These are phyloP conservation scores for Tritrichomonas foetus DNA, from an alignment of 208 protist species.

Conservation along the genomic window DNA sequence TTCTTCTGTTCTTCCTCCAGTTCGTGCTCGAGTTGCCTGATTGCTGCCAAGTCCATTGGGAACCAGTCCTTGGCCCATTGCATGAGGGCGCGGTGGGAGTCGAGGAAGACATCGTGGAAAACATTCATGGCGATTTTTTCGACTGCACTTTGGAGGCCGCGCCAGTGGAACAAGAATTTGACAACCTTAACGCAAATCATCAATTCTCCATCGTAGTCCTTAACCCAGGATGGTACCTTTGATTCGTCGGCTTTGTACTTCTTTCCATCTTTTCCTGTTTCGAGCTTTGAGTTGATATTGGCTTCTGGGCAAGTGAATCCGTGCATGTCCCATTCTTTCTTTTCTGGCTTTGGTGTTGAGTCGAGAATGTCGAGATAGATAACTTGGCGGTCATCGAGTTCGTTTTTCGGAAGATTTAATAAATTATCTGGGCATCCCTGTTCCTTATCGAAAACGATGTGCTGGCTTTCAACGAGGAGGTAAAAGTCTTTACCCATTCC, in stretches of 20 bases:
- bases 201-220: background rate
- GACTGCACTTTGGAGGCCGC: background rate
- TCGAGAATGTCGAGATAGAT: background rate
- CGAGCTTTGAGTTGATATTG: background rate
- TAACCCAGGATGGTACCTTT: background rate
- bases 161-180: conserved; percentile 16
- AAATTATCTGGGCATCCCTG: background rate
- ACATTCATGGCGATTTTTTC: background rate
- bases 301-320: background rate
- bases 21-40: background rate
- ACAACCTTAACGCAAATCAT: background rate
- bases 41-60: conserved; percentile 3
- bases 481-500: conserved; percentile 8
- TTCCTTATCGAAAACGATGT: background rate
- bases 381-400: background rate
- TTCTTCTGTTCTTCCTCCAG: background rate
- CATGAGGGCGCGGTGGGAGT: conserved; percentile 12
- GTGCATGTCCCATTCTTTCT: conserved; percentile 34
- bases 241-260: background rate
- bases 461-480: background rate
- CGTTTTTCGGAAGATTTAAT: background rate
- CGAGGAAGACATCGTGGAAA: conserved; percentile 36
- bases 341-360: conserved; percentile 32
- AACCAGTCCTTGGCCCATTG: background rate
- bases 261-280: background rate